Evolutionary conservation across 148 eudicot species (phyloP), one percentile per base, ranked within the genome.

Genomic region (Beta vulgaris): DNA sequence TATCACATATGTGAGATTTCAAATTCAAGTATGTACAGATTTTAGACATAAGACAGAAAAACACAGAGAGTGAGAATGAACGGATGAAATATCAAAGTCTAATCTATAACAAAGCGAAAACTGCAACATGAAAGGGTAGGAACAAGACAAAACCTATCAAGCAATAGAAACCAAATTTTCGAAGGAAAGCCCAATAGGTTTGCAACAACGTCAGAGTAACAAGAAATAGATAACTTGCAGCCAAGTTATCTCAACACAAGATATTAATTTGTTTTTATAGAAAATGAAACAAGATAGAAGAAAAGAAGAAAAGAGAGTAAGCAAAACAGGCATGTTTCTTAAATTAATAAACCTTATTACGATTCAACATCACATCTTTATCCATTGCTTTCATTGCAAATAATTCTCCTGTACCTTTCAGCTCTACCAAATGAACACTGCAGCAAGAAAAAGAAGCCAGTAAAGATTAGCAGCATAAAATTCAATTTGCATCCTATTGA

Each of bases 301-400:
- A 12, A 16, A 40, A 36, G 13, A 11, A 57, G 7, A 40, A 19
- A n/a, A n/a, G 32, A 46, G 23, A 75, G 28, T 34, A 58, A 28
- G 32, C 69, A 23, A 51, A 69, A 40, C 61, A 68, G 40, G 19
- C 11, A 49, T 51, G 58, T 73, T 32, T 67, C 48, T 64, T 6
- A n/a, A n/a, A n/a, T n/a, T 72, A 48, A 49, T 59, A 75, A 14
- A 95, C 99, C 99, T 95, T 95, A 81, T 95, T 95, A 54, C 99
- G 99, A 51, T 86, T 89, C 81, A 95, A 57, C 99, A 95, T 95
- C 69, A 87, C 81, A 54, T 92, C 84, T 81, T 92, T 95, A 66
- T 95, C 99, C 99, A 95, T 95, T 71, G 97, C 97, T 83, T 95
- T 95, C 99, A 95, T 95, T 62, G 97, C 99, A 72, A 85, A 95